These are phyloP conservation scores for Sequoiadendron giganteum DNA, from an alignment of 75 land plant genomes.

Conservation along the genomic window DNA sequence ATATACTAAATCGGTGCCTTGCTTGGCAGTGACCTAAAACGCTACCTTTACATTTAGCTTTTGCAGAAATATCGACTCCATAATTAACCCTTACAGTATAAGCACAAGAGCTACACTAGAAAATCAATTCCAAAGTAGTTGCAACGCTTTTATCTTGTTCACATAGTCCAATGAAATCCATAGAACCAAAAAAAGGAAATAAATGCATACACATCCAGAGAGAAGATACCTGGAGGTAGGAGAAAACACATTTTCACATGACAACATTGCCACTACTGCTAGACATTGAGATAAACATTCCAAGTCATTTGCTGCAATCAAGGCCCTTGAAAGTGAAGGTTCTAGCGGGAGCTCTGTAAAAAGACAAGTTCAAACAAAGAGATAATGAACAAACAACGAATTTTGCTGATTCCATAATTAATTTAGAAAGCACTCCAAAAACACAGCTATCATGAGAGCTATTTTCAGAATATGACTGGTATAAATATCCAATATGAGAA, in stretches of 20 bases:
- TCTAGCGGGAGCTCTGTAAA: slow-evolving; percentile 87
- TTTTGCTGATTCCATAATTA: background rate
- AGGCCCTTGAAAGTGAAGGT: slow-evolving; percentile 91
- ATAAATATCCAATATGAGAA: background rate
- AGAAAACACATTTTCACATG: slow-evolving; percentile 76
- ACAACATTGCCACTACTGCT: slow-evolving; percentile 91
- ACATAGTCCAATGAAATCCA: background rate
- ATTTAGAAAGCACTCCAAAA: background rate
- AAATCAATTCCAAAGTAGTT: background rate
- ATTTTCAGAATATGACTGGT: background rate
- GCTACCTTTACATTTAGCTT: background rate
- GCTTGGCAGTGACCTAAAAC: background rate
- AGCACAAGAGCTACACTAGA: background rate
- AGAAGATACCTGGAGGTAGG: slow-evolving; percentile 44
- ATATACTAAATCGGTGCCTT: background rate
- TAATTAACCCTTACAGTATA: background rate
- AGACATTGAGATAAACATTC: slow-evolving; percentile 88
- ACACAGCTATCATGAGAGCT: background rate
- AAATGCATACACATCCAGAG: background rate
- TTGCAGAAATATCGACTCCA: background rate
- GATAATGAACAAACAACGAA: background rate
- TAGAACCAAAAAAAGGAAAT: background rate
- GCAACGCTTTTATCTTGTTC: background rate
- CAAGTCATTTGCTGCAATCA: slow-evolving; percentile 86
- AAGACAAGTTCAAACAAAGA: background rate